Percentiles rank a stretch among this genome's conserved stretches.
phyloP scores from a whole-genome alignment of 2,329 filamentous ascomycete genomes.

The Thyridium curvatum region DNA sequence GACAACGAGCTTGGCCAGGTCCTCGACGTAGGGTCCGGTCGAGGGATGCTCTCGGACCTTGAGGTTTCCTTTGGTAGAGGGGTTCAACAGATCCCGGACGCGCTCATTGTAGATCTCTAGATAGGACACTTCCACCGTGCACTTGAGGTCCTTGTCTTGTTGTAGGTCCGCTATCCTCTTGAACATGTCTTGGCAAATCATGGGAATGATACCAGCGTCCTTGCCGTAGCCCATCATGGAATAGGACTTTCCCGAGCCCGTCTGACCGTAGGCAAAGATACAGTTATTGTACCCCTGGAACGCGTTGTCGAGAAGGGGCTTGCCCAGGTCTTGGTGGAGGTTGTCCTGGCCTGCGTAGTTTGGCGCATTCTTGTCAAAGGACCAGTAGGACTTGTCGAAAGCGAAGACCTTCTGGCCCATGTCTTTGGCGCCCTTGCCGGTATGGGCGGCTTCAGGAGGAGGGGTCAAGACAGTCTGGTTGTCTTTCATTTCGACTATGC shows the following conservation, averaged over 20 bases:
- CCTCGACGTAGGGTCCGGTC: conserved; percentile 95
- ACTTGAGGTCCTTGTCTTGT: conserved; percentile 65
- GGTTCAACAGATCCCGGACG: conserved; percentile 83
- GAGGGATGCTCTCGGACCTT: conserved; percentile 95
- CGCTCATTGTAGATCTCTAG: conserved; percentile 99
- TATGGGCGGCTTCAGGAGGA: conserved; percentile 55
- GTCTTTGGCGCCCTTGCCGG: conserved; percentile 62
- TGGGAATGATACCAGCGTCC: conserved; percentile 82
- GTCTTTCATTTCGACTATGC: conserved; percentile 94
- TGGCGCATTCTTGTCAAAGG: conserved; percentile 68
- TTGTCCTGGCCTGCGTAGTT: conserved; percentile 92
- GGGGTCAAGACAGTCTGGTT: conserved; percentile 81
- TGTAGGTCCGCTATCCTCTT: conserved; percentile 76
- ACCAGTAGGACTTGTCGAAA: conserved; percentile 99
- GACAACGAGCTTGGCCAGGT: conserved; percentile 88
- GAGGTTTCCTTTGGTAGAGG: conserved; percentile 67
- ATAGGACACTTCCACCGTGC: conserved; percentile 95
- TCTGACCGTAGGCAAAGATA: conserved; percentile 98
- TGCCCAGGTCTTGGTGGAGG: conserved; percentile 87
- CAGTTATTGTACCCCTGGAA: conserved; percentile 99
- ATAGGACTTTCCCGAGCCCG: conserved; percentile 95
- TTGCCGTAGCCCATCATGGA: conserved; percentile 85
- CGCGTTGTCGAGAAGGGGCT: conserved; percentile 98
- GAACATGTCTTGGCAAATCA: conserved; percentile 94
- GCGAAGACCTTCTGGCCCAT: conserved; percentile 72